phyloP scores from a whole-genome alignment of 805 yeast genomes.

The Candida glaebosa region DNA sequence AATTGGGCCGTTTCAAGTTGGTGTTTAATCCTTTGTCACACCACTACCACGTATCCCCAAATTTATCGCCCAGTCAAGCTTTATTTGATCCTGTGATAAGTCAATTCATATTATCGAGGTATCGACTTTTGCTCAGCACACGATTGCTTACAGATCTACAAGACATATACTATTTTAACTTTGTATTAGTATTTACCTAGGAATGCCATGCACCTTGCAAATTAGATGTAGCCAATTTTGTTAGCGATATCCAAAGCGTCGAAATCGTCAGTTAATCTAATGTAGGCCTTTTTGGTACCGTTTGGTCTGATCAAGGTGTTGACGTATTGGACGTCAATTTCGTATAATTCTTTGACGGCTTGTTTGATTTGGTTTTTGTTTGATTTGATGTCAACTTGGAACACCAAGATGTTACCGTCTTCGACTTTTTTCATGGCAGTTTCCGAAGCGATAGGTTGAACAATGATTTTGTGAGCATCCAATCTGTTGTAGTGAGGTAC shows the following conservation, averaged over 20 bases:
- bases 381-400: constrained; percentile 95
- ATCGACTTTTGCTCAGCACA: too few relatives aligned
- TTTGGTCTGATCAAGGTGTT: constrained; percentile 98
- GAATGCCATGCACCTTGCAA: background rate
- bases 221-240: constrained; percentile 98
- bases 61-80: too few relatives aligned
- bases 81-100: too few relatives aligned
- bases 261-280: constrained; percentile 97
- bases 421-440: constrained; percentile 99
- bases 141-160: too few relatives aligned
- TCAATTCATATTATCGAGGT: too few relatives aligned
- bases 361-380: constrained; percentile 98
- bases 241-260: constrained; percentile 99
- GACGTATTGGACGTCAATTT: constrained; percentile 89
- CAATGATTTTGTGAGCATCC: constrained; percentile 92
- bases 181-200: background rate
- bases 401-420: constrained; percentile 98
- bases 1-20: too few relatives aligned
- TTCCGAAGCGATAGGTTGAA: constrained; percentile 95
- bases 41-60: too few relatives aligned
- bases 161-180: background rate
- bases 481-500: constrained; percentile 97
- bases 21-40: too few relatives aligned
- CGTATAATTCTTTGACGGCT: constrained; percentile 97
- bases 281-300: constrained; percentile 99